Base-by-base conservation (phyloP, 257 asterid genomes). In the Anisodus acutangulus region DNA sequence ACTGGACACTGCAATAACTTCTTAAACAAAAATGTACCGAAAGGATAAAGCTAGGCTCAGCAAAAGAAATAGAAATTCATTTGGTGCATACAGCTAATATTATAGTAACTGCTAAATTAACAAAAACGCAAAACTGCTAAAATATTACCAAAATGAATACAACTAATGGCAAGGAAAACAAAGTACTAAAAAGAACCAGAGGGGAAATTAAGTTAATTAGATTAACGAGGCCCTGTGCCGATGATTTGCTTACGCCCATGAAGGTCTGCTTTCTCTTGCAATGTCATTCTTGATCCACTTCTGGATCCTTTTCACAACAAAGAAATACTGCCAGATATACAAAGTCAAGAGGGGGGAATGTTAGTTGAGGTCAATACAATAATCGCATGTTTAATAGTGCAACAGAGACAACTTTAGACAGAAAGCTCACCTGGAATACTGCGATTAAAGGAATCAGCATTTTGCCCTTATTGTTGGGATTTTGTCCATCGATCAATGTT, bases 401-500 rank as follows among this genome's bases (percentile, higher is more conserved):
- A 10, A 53, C 19, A 19, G 66, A 8, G 51, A 78, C 8, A 15
- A 1, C 81, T 47, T n/a, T n/a, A 35, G 39, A 82, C 0, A 7
- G 60, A 83, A 82, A 74, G 81, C 94, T 93, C 90, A 93, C 99
- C 88, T 96, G 95, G 88, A 90, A 84, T 64, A 92, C 93, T 87
- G 89, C 78, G 85, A 96, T 91, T 37, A 94, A 78, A 82, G 99
- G 99, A 85, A 96, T 96, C 45, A 89, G 83, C 15, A 88, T 0
- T 85, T 95, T 95, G 51, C 98, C 95, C 84, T 90, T 91, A 53
- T 90, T 90, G 82, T 93, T 93, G 3, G 99, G 93, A 67, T 97
- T 93, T 37, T 97, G 98, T 70, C 99, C 99, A 58, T 94, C 98
- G 26, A 97, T 93, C 92, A 97, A 88, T 90, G 90, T 91, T 86